These are phyloP conservation scores for Syzygium aqueum DNA, from an alignment of 345 rosid genomes.

Conservation along the genomic window DNA sequence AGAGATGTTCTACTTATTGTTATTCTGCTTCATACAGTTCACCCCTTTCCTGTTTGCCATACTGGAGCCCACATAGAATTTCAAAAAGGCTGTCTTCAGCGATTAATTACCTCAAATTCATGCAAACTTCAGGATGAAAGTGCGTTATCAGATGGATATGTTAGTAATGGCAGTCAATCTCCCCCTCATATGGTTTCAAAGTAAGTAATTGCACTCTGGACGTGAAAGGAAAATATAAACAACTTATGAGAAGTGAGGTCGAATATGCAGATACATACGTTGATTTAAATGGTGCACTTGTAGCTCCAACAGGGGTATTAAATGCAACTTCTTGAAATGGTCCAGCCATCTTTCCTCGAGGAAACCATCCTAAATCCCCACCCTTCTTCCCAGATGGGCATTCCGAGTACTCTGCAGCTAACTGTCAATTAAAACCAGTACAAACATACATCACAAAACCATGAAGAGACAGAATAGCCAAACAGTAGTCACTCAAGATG, in stretches of 20 bases:
- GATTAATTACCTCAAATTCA: background rate
- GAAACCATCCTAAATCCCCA: slow-evolving; percentile 99
- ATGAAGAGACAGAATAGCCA: background rate
- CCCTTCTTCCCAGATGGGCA: slow-evolving; percentile 98
- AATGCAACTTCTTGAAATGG: slow-evolving; percentile 96
- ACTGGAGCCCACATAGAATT: background rate
- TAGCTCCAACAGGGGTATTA: slow-evolving; percentile 69
- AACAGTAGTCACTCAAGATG: background rate
- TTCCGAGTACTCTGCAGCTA: slow-evolving; percentile 92
- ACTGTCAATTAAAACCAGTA: slow-evolving; percentile 17
- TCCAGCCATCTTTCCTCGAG: slow-evolving; percentile 96
- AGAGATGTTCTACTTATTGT: background rate
- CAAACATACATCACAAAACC: background rate
- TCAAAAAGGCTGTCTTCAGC: background rate
- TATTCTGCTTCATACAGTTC: background rate
- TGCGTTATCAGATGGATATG: background rate
- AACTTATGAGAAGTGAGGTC: background rate
- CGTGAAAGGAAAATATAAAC: background rate
- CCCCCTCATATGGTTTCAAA: background rate
- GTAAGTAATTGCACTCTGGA: background rate
- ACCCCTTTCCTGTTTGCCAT: background rate
- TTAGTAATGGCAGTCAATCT: background rate
- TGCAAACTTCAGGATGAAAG: background rate
- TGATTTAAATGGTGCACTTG: slow-evolving; percentile 94
- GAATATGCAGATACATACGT: slow-evolving; percentile 37